Percentiles rank a stretch among this genome's conserved stretches.
Evolutionary conservation across 352 stramenopile genomes (phyloP).

Genomic region (Pythium insidiosum): DNA sequence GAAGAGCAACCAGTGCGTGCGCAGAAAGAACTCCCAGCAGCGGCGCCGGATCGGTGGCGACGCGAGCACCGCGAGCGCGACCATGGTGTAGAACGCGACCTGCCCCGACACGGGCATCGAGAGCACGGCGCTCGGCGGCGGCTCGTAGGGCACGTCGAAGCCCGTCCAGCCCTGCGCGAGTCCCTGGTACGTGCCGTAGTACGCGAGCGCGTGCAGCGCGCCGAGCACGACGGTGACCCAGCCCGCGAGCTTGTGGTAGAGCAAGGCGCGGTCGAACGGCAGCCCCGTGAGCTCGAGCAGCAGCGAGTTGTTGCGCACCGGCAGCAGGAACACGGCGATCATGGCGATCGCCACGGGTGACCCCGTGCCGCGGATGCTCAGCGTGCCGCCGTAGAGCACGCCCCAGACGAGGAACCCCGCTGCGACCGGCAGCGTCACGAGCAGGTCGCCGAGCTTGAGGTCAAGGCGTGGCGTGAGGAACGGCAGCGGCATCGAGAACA

Average conservation of each 20-base stretch:
- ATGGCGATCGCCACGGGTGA: slow-evolving; percentile 9
- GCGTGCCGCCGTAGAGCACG: slow-evolving; percentile 7
- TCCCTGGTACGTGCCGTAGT: too few species aligned
- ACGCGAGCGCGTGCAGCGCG: slow-evolving; percentile 23
- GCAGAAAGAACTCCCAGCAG: neutral
- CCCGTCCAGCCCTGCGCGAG: slow-evolving; percentile 6
- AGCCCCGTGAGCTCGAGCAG: slow-evolving; percentile 27
- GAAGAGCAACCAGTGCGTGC: slow-evolving; percentile 2
- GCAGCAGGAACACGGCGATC: slow-evolving; percentile 4
- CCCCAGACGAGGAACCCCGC: slow-evolving; percentile 13
- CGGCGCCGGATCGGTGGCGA: neutral
- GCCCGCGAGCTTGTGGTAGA: slow-evolving; percentile 31
- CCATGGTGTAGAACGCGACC: neutral
- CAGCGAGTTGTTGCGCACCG: slow-evolving; percentile 33
- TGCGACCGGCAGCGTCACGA: slow-evolving; percentile 21
- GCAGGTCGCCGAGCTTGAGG: slow-evolving; percentile 31
- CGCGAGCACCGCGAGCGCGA: neutral
- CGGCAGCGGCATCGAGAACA: slow-evolving; percentile 23
- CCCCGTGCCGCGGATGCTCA: slow-evolving; percentile 4
- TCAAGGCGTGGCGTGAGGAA: too few species aligned
- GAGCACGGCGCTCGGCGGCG: neutral
- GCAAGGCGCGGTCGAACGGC: slow-evolving; percentile 31
- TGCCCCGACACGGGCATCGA: neutral
- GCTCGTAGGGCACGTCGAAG: slow-evolving; percentile 7
- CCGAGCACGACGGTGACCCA: slow-evolving; percentile 20